These are phyloP conservation scores for Capronia americana DNA, from an alignment of 2,329 filamentous ascomycete species.

Conservation along the genomic window DNA sequence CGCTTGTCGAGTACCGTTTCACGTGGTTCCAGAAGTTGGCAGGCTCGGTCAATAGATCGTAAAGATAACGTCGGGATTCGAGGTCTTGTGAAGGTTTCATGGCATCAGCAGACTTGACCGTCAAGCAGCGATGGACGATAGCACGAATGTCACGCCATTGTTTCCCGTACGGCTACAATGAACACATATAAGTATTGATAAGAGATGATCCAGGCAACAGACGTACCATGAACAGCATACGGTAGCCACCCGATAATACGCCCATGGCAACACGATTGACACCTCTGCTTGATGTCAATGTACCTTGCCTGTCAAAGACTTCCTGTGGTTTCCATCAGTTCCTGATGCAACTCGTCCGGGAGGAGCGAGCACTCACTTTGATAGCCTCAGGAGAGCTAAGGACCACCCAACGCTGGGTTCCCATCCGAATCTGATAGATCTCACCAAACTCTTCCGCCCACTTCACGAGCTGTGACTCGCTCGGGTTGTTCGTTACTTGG, in stretches of 20 bases:
- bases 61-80: constrained; percentile 12
- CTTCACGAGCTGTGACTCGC: constrained; percentile 28
- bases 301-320: constrained; percentile 13
- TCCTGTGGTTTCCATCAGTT: constrained; percentile 2
- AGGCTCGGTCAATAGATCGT: constrained; percentile 13
- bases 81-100: constrained; percentile 19
- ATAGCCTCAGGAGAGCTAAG: constrained; percentile 21
- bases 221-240: constrained; percentile 25
- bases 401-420: constrained; percentile 27
- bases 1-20: constrained; percentile 10
- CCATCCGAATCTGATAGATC: constrained; percentile 30
- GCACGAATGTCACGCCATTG: constrained; percentile 13
- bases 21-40: constrained; percentile 16
- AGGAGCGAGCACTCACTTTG: constrained; percentile 8
- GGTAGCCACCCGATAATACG: constrained; percentile 21
- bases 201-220: not conserved
- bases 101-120: constrained; percentile 14
- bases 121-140: constrained; percentile 18
- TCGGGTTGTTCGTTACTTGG: constrained; percentile 19
- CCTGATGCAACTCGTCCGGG: constrained; percentile 1
- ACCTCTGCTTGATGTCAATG: constrained; percentile 14
- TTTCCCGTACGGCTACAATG: constrained; percentile 15
- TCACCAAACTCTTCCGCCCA: constrained; percentile 34
- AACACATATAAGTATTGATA: not conserved
- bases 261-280: constrained; percentile 14